Evolutionary conservation across 2,329 filamentous ascomycete genomes (phyloP).

Genomic region (Bretziella fagacearum): DNA sequence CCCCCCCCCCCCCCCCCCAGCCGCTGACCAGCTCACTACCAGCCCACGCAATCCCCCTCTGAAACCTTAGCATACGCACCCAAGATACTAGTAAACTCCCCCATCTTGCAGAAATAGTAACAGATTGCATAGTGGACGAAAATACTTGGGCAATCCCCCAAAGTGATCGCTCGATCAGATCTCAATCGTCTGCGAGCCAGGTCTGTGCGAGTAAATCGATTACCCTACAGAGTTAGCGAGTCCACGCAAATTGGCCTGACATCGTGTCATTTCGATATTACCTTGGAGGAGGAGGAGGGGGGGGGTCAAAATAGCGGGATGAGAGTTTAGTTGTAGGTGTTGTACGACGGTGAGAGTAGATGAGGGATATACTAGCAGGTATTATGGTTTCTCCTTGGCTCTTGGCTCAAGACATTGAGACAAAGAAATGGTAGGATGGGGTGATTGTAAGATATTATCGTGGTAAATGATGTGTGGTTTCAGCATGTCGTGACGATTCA

Average conservation of each 20-base stretch:
- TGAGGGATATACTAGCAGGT: too few relatives aligned
- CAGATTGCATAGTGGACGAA: not conserved
- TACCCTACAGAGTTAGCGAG: not conserved
- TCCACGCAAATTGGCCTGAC: not conserved
- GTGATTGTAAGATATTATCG: too few relatives aligned
- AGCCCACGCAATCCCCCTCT: not conserved
- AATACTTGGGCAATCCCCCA: not conserved
- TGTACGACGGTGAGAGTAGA: not conserved
- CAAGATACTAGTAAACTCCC: not conserved
- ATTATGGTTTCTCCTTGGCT: too few relatives aligned
- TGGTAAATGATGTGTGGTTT: too few relatives aligned
- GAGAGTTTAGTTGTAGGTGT: not conserved
- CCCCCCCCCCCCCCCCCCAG: not conserved
- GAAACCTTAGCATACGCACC: not conserved
- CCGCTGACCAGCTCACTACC: not conserved
- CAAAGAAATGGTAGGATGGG: too few relatives aligned
- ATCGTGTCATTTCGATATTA: not conserved
- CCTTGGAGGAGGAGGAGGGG: not conserved
- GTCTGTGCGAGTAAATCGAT: not conserved
- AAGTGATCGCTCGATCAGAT: conserved; percentile 1
- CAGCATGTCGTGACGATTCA: not conserved
- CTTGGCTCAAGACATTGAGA: too few relatives aligned
- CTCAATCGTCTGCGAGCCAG: not conserved
- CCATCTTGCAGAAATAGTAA: not conserved
- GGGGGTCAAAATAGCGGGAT: not conserved